Evolutionary conservation across 2,329 filamentous ascomycete genomes (phyloP), one percentile per base, ranked within the genome.

Genomic region (Verticillium dahliae): DNA sequence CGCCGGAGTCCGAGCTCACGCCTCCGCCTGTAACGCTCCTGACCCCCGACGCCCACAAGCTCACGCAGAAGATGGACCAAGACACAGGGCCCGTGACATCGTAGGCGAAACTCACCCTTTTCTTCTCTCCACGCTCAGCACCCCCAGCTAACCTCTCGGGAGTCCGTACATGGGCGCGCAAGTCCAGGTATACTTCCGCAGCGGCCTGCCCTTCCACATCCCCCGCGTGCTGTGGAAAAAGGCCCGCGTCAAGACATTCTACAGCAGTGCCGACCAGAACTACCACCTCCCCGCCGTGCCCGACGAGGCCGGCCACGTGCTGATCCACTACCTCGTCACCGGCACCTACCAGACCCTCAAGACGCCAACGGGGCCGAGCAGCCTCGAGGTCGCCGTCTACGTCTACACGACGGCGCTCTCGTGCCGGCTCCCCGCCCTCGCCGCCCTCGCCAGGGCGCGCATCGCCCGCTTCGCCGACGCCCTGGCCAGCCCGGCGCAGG

Each of bases 71-170:
- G 13, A 37, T 41, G 39, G 54, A 56, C 9, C 4, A 33, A 15
- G 54, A 56, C 34, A 31, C 72, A 76, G 1, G 18, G 9, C 58
- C 45, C 10, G 34, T 56, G 50, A 27, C 22, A 6, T 56, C 18
- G 18, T 60, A 54, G 27, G 27, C 27, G 27, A 55, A 45, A 54
- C 31, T 18, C 54, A 3, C 18, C 35, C 52, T 13, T 33, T 27
- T 54, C 18, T 11, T 18, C 52, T 18, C 22, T 55, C 13, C 14
- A 33, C 3, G 33, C 15, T 55, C 6, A 41, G 37, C 2, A 13
- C 10, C 45, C 14, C n/a, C 15, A 15, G 33, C 54, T 4, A 34
- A 39, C 6, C 34, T 22, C 1, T 18, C 13, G 6, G 18, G 27
- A 62, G 61, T 4, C 61, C 61, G 1, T 62, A 62, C 15, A 18